phyloP scores from a whole-genome alignment of 495 filamentous ascomycete genomes.

The Letharia columbiana region DNA sequence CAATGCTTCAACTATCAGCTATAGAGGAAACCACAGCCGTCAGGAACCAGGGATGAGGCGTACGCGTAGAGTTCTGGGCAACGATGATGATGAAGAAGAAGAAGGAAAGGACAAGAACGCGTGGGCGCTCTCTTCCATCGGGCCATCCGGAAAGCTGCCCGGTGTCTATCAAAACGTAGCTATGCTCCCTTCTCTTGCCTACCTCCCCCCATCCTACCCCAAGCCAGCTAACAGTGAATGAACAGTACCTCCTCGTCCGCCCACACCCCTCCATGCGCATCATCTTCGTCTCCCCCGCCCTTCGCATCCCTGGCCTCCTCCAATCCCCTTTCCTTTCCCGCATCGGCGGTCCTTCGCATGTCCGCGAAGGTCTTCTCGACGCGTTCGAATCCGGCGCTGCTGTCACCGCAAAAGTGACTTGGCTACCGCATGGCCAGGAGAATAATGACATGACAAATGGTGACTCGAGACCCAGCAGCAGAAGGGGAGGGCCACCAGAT shows the following conservation, averaged over 20 bases:
- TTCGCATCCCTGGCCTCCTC: slow-evolving; percentile 55
- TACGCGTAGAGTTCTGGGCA: slow-evolving; percentile 20
- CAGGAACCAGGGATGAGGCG: slow-evolving; percentile 20
- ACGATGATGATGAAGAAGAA: slow-evolving; percentile 22
- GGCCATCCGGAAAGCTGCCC: slow-evolving; percentile 32
- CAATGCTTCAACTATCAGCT: slow-evolving; percentile 16
- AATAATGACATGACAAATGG: not conserved
- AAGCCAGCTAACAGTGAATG: slow-evolving; percentile 33
- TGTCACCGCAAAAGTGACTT: slow-evolving; percentile 54
- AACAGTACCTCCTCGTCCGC: slow-evolving; percentile 55
- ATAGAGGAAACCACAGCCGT: slow-evolving; percentile 27
- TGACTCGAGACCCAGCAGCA: slow-evolving; percentile 6
- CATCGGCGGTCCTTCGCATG: slow-evolving; percentile 46
- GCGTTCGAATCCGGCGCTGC: slow-evolving; percentile 48
- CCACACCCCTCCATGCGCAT: slow-evolving; percentile 53
- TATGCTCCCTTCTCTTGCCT: slow-evolving; percentile 7
- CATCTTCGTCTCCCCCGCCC: slow-evolving; percentile 56
- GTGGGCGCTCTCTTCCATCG: slow-evolving; percentile 19
- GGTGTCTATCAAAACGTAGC: slow-evolving; percentile 43
- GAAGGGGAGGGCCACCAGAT: slow-evolving; percentile 27
- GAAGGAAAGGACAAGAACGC: slow-evolving; percentile 26
- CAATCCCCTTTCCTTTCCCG: slow-evolving; percentile 54
- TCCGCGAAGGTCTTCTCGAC: slow-evolving; percentile 43
- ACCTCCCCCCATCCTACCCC: slow-evolving; percentile 3
- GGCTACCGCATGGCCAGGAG: slow-evolving; percentile 34